Conservation (phyloP, 2,329 filamentous ascomycete species). For the Claviceps sp. region DNA sequence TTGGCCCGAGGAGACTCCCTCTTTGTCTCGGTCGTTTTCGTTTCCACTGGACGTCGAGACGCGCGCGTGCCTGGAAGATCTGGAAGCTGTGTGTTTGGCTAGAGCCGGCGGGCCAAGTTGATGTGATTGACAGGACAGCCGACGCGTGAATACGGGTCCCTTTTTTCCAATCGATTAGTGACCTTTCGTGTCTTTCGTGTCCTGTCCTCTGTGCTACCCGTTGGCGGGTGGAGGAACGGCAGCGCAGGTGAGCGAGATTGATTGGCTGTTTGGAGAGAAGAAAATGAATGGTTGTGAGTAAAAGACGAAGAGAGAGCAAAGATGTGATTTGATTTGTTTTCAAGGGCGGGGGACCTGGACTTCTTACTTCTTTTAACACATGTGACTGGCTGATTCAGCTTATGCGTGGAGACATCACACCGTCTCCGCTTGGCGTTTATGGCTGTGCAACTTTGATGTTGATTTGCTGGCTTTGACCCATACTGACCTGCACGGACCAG, state of each 20-base stretch:
- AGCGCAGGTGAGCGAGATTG: conserved; percentile 21
- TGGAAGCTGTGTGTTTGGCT: conserved; percentile 12
- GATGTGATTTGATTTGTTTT: conserved; percentile 34
- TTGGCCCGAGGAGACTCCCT: not conserved
- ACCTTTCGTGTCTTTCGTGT: not conserved
- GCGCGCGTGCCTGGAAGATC: conserved; percentile 8
- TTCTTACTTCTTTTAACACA: conserved; percentile 28
- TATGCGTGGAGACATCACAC: conserved; percentile 19
- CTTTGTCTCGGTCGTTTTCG: not conserved
- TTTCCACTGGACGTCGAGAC: conserved; percentile 7
- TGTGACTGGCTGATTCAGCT: conserved; percentile 39
- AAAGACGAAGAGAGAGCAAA: conserved; percentile 31
- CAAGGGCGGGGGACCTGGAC: conserved; percentile 24
- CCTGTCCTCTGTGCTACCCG: conserved; percentile 8
- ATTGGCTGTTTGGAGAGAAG: conserved; percentile 31
- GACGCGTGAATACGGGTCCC: conserved; percentile 1
- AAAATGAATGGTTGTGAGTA: conserved; percentile 18
- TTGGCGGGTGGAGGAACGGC: conserved; percentile 23
- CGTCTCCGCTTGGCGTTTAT: conserved; percentile 9
- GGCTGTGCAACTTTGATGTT: conserved; percentile 12
- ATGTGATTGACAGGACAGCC: conserved; percentile 11
- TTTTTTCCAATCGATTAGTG: conserved; percentile 8
- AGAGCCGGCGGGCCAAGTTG: conserved; percentile 7
- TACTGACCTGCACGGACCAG: conserved; percentile 16
- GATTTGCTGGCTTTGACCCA: conserved; percentile 16